phyloP scores from a whole-genome alignment of 139 green algal genomes.

The Chlorella sp. region DNA sequence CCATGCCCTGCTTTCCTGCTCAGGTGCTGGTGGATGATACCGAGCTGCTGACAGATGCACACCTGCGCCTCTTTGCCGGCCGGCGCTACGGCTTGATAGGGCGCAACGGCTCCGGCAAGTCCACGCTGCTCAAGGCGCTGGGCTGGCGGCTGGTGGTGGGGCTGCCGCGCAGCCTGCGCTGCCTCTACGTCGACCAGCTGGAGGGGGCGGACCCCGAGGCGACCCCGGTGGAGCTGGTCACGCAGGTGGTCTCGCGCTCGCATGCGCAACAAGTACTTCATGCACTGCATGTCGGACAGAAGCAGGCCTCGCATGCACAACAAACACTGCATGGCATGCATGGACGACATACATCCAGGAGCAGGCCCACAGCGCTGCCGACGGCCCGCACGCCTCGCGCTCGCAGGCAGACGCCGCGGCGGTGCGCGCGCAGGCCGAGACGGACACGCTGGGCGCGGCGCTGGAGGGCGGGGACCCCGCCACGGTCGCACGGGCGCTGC shows the following conservation, averaged over 20 bases:
- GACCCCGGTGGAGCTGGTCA: conserved; percentile 12
- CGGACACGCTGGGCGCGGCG: background rate
- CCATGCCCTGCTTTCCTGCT: background rate
- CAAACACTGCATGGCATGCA: too few relatives aligned
- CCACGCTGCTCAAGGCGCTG: conserved; percentile 48
- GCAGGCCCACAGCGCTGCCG: too few relatives aligned
- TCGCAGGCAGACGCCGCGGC: conserved; percentile 6
- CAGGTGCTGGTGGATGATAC: conserved; percentile 1
- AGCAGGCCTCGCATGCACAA: too few relatives aligned
- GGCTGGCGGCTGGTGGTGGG: conserved; percentile 31
- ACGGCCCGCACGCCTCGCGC: too few relatives aligned
- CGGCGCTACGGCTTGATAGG: conserved; percentile 43
- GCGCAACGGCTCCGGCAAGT: conserved; percentile 53
- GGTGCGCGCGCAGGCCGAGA: conserved; percentile 3
- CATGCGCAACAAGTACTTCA: too few relatives aligned
- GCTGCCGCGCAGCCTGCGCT: conserved; percentile 16
- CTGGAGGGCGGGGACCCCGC: conserved; percentile 15
- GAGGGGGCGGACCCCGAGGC: conserved; percentile 14
- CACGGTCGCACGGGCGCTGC: conserved; percentile 10
- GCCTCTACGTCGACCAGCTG: conserved; percentile 48
- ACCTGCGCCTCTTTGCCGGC: conserved; percentile 28
- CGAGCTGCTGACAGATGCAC: conserved; percentile 26
- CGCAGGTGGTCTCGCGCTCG: too few relatives aligned
- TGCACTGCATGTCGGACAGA: too few relatives aligned
- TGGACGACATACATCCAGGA: too few relatives aligned